Conservation (phyloP, 345 rosid genomes). For the Raphanus raphanistrum region DNA sequence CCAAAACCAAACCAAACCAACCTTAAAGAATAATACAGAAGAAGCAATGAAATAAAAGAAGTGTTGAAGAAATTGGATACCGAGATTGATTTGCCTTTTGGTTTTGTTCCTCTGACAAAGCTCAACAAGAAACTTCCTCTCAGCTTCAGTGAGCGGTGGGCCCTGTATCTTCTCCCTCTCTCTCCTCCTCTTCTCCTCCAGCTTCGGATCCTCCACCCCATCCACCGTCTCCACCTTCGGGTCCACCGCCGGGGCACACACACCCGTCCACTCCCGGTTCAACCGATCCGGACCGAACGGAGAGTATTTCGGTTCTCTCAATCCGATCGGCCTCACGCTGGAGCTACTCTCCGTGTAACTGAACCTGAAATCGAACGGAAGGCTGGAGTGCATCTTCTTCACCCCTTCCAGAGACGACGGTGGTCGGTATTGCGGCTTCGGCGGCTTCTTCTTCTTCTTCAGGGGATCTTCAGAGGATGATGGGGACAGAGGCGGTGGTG, state of each 20-base stretch:
- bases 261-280: conserved; percentile 85
- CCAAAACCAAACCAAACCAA: too few species aligned
- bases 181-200: conserved; percentile 71
- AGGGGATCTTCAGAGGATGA: conserved; percentile 33
- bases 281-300: conserved; percentile 87
- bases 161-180: conserved; percentile 70
- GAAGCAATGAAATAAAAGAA: too few species aligned
- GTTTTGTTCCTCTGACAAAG: conserved; percentile 65
- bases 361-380: conserved; percentile 82
- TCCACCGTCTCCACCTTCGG: conserved; percentile 63
- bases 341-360: conserved; percentile 87
- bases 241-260: conserved; percentile 78
- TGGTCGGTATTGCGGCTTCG: conserved; percentile 76
- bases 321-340: conserved; percentile 72
- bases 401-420: conserved; percentile 75
- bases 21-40: too few species aligned
- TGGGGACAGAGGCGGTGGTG: conserved; percentile 62
- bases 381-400: conserved; percentile 54
- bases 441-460: conserved; percentile 35
- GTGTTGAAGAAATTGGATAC: too few species aligned
- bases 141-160: conserved; percentile 60
- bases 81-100: conserved; percentile 73
- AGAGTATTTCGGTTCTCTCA: conserved; percentile 92
- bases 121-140: conserved; percentile 75
- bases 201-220: conserved; percentile 57